Conservation (phyloP, 495 filamentous ascomycete genomes). For the Penicillium lividum region DNA sequence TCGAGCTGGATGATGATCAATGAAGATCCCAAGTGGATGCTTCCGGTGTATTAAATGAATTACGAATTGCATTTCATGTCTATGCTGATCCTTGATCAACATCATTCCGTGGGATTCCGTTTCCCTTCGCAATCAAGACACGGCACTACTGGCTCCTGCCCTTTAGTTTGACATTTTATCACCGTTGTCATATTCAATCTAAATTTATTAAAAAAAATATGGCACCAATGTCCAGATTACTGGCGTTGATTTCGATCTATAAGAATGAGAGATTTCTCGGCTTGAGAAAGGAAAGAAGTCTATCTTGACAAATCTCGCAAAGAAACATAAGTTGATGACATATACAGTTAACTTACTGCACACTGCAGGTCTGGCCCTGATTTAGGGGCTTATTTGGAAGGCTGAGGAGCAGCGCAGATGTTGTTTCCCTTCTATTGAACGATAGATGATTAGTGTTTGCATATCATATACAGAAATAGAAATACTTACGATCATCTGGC, state of each 20-base stretch:
- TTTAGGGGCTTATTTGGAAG: conserved; percentile 9
- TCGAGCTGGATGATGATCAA: not conserved
- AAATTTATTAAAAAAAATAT: no score
- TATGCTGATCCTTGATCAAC: not conserved
- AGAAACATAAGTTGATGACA: no score
- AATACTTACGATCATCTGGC: conserved; percentile 12
- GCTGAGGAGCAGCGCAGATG: conserved; percentile 11
- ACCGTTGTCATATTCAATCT: no score
- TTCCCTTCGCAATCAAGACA: no score
- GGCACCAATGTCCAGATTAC: no score
- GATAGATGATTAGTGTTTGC: not conserved
- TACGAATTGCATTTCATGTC: not conserved
- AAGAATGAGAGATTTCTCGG: not conserved
- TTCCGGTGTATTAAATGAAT: not conserved
- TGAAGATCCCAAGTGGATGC: not conserved
- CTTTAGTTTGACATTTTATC: no score
- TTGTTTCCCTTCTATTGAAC: conserved; percentile 9
- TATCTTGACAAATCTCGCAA: no score
- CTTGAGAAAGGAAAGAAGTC: not conserved
- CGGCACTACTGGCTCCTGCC: no score
- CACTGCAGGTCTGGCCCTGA: not conserved
- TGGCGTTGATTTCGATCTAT: no score
- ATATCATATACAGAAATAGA: not conserved
- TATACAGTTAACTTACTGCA: no score
- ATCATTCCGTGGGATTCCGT: not conserved